Conservation (phyloP, 345 rosid genomes). For the Psidium friedrichsthalianum region DNA sequence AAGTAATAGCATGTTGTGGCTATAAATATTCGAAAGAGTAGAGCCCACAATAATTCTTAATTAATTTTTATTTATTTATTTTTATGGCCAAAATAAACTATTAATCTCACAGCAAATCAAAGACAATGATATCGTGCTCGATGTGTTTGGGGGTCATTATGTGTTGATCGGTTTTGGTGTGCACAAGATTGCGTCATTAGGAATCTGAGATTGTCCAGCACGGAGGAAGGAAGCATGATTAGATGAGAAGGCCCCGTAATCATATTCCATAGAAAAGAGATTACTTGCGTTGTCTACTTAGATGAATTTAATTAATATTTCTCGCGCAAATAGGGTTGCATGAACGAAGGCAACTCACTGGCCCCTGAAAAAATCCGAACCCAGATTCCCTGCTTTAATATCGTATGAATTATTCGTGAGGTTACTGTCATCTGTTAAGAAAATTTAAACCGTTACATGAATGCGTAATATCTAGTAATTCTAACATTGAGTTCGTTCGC, state of each 20-base stretch:
- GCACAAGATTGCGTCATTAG: neutral
- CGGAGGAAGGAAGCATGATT: neutral
- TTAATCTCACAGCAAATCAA: no score
- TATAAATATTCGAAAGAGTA: no score
- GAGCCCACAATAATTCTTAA: no score
- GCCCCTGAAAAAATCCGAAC: neutral
- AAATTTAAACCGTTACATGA: neutral
- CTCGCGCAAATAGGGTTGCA: neutral
- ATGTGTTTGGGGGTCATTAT: neutral
- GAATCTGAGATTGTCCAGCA: neutral
- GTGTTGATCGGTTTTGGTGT: neutral
- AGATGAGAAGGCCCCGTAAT: neutral
- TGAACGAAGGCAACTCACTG: neutral
- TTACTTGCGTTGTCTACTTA: neutral
- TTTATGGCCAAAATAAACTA: no score
- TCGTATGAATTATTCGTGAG: neutral
- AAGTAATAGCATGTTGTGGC: no score
- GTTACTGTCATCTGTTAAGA: rapidly evolving
- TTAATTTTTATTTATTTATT: no score
- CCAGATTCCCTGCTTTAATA: rapidly evolving
- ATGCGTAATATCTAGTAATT: no score
- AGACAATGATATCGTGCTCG: neutral
- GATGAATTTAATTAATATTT: neutral
- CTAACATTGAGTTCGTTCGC: neutral
- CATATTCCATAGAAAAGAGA: neutral